Evolutionary conservation across 768 basidiomycete genomes (phyloP).

Genomic region (Auriculariales sp.): DNA sequence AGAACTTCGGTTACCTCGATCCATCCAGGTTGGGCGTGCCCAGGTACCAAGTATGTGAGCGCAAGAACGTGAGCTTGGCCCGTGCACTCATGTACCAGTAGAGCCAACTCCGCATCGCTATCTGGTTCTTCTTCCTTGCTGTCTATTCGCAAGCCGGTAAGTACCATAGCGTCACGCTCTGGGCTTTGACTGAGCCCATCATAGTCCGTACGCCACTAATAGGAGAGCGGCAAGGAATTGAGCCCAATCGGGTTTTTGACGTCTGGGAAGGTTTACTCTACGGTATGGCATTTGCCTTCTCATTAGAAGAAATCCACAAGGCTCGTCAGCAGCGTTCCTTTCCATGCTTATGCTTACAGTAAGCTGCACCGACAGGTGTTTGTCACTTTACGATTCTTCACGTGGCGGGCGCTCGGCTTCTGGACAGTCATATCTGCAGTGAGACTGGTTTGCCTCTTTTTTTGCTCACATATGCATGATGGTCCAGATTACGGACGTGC

Average conservation of each 20-base stretch:
- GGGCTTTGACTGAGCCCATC: constrained; percentile 1
- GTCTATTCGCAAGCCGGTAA: constrained; percentile 75
- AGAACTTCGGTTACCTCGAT: constrained; percentile 63
- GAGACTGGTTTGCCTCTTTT: too few species aligned
- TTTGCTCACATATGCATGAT: neutral
- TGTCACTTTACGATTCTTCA: constrained; percentile 57
- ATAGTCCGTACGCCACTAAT: constrained; percentile 30
- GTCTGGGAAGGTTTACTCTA: constrained; percentile 73
- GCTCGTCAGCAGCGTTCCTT: constrained; percentile 17
- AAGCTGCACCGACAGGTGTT: constrained; percentile 32
- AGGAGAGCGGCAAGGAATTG: constrained; percentile 61
- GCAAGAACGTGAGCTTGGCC: too few species aligned
- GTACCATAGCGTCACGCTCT: constrained; percentile 8
- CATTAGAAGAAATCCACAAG: constrained; percentile 56
- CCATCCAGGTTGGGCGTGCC: constrained; percentile 71
- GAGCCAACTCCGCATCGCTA: constrained; percentile 52
- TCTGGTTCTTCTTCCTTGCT: constrained; percentile 68
- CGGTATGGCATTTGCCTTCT: constrained; percentile 59
- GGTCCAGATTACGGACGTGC: constrained; percentile 39
- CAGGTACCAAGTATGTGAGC: too few species aligned
- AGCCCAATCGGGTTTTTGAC: constrained; percentile 47
- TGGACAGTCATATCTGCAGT: constrained; percentile 54
- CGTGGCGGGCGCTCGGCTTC: constrained; percentile 70
- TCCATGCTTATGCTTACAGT: neutral
- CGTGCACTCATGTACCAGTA: constrained; percentile 19